These are phyloP conservation scores for Triangularia verruculosa DNA, from an alignment of 2,329 filamentous ascomycete species.

Conservation along the genomic window DNA sequence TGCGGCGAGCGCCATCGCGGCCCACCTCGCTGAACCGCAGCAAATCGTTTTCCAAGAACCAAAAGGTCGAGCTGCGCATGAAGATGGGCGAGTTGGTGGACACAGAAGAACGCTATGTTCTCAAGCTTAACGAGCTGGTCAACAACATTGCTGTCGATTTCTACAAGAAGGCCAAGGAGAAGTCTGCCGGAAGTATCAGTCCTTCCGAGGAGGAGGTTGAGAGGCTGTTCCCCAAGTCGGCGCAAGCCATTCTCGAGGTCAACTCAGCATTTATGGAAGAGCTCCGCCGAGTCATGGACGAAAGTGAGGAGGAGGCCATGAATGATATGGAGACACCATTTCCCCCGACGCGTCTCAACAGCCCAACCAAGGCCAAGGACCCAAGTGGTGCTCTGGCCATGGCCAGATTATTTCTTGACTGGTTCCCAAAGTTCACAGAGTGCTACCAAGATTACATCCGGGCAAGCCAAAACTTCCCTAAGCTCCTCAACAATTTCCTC, in stretches of 20 bases:
- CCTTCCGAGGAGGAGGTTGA: conserved; percentile 70
- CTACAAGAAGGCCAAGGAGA: conserved; percentile 62
- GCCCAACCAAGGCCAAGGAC: conserved; percentile 56
- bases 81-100: conserved; percentile 89
- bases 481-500: conserved; percentile 74
- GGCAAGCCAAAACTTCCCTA: conserved; percentile 82
- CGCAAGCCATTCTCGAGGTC: conserved; percentile 75
- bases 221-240: conserved; percentile 75
- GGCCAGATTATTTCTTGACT: conserved; percentile 78
- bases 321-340: conserved; percentile 65
- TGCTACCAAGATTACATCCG: conserved; percentile 93
- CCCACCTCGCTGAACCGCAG: conserved; percentile 76
- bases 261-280: conserved; percentile 79
- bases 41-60: conserved; percentile 72
- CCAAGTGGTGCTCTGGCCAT: conserved; percentile 75
- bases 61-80: conserved; percentile 80
- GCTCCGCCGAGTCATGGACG: conserved; percentile 73
- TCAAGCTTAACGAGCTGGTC: conserved; percentile 80
- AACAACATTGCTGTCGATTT: conserved; percentile 79
- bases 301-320: conserved; percentile 76
- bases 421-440: conserved; percentile 89
- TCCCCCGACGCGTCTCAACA: conserved; percentile 43
- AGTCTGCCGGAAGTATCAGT: conserved; percentile 60
- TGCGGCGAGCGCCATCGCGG: conserved; percentile 83
- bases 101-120: conserved; percentile 91